phyloP scores from a whole-genome alignment of 805 yeast genomes.

The Lachancea sp. region DNA sequence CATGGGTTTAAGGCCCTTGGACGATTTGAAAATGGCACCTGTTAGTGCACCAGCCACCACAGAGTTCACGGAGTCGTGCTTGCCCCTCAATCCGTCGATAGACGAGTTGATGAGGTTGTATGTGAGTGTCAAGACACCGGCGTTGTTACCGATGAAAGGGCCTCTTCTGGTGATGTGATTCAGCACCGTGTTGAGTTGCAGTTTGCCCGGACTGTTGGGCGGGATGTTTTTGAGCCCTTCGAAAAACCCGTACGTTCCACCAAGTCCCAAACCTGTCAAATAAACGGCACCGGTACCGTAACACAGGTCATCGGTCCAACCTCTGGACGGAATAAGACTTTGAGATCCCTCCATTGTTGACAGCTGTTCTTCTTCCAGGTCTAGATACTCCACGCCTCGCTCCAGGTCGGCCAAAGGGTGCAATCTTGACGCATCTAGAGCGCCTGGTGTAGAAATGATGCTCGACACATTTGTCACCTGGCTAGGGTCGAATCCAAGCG shows the following conservation, averaged over 20 bases:
- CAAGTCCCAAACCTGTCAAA: slow-evolving; percentile 75
- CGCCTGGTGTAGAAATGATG: slow-evolving; percentile 54
- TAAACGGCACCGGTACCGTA: slow-evolving; percentile 97
- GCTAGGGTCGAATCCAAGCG: slow-evolving; percentile 56
- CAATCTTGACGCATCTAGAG: slow-evolving; percentile 61
- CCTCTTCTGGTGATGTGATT: slow-evolving; percentile 94
- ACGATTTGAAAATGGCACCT: slow-evolving; percentile 85
- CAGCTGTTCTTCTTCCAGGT: slow-evolving; percentile 77
- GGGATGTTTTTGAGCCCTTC: slow-evolving; percentile 83
- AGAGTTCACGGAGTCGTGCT: slow-evolving; percentile 82
- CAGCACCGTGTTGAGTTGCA: slow-evolving; percentile 81
- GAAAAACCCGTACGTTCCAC: slow-evolving; percentile 82
- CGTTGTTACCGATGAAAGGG: slow-evolving; percentile 90
- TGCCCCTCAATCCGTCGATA: slow-evolving; percentile 75
- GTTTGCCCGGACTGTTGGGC: slow-evolving; percentile 65
- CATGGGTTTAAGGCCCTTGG: slow-evolving; percentile 83
- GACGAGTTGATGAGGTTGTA: slow-evolving; percentile 80
- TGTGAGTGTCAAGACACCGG: slow-evolving; percentile 86
- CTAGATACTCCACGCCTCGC: slow-evolving; percentile 82
- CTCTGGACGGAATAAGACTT: slow-evolving; percentile 90
- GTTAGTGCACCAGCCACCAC: slow-evolving; percentile 84
- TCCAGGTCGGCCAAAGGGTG: slow-evolving; percentile 93
- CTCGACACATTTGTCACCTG: slow-evolving; percentile 57
- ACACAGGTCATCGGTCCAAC: slow-evolving; percentile 95
- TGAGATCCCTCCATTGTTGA: slow-evolving; percentile 78